Base-by-base conservation (phyloP, 768 basidiomycete species). In the Amanita exitialis region DNA sequence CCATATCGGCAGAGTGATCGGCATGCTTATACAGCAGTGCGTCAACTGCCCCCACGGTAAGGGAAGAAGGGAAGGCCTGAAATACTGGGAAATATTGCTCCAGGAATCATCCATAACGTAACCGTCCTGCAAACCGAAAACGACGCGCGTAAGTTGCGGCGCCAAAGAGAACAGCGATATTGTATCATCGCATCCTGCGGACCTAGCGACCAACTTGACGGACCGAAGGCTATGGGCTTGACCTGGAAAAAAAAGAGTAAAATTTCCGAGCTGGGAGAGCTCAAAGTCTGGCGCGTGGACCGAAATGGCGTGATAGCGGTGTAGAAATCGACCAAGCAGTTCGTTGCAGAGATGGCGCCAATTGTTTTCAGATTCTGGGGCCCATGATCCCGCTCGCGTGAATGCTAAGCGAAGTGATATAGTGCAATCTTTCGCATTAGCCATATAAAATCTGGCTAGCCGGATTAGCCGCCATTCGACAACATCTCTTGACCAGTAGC, bases 31-130 rank as follows among this genome's bases (percentile, higher is more conserved):
- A 12, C 45, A 46, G 30, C 32, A 46, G 30, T 46, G 45, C 16
- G 45, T 46, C 28, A 46, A 16, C 12, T 46, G 45, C 28, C 34
- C 32, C 45, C 45, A 46, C 30, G 45, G 45, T n/a, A 46, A 34
- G 45, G 45, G 45, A 46, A 46, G 45, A 20, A 34, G 45, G 5
- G 30, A 34, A 1, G 45, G 45, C 13, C 45, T 35, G 16, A 46
- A 46, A 28, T 46, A 32, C 45, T 46, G 45, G 30, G 45, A 46
- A 46, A 46, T 34, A 23, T 20, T 46, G 30, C 45, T 34, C 45
- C 45, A 46, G 7, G 45, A 34, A 20, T 32, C 45, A 23, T 46
- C 45, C 20, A 46, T 34, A 34, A 46, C 45, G 34, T 46, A 46
- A 46, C 45, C 45, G 21, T 46, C 45, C 15, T 34, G 45, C 34